Base-by-base conservation (phyloP, 1,284 basidiomycete genomes). In the Microbotryomycetes sp. region DNA sequence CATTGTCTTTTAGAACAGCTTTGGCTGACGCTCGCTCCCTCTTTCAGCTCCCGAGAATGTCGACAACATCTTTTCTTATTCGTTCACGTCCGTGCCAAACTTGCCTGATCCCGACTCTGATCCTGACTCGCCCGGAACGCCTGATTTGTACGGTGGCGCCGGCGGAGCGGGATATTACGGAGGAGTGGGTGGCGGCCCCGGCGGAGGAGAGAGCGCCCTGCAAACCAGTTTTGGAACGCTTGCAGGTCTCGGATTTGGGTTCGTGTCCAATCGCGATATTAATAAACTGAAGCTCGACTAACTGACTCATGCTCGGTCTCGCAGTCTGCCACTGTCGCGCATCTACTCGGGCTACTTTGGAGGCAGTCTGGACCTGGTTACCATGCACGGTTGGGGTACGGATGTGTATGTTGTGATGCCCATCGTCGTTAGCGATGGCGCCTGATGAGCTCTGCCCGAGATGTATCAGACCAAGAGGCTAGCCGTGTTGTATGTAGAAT, bases 51-150 rank as follows among this genome's bases (percentile, higher is more conserved):
- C 85, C 3, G 77, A 80, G 7, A 83, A 91, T 72, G 82, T 92
- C 78, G 77, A 81, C 18, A 81, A 84, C 54, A 87, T 93, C 59
- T 93, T 92, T 75, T 88, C 87, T 24, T 93, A 93, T 73, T 89
- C 89, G 5, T 93, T 91, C 74, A 91, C 90, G 3, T 92, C 90
- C 3, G 87, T 86, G 15, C 78, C 79, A 0, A 61, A 65, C 15
- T 62, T 69, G 1, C 59, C 67, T 4, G 62, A 66, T 30, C 67
- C 67, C 13, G 67, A 69, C 26, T 61, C 57, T 13, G 67, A 69
- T 52, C 67, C 67, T 23, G 67, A 69, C 46, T 69, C 67, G 11
- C 67, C 67, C 4, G 48, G 27, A 6, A 21, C 13, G 11, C 15
- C 48, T 11, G 57, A 59, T 27, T n/a, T 62, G 16, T 69, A 69